Base-by-base conservation (phyloP, 2,329 filamentous ascomycete species). In the Diaporthe velutina region DNA sequence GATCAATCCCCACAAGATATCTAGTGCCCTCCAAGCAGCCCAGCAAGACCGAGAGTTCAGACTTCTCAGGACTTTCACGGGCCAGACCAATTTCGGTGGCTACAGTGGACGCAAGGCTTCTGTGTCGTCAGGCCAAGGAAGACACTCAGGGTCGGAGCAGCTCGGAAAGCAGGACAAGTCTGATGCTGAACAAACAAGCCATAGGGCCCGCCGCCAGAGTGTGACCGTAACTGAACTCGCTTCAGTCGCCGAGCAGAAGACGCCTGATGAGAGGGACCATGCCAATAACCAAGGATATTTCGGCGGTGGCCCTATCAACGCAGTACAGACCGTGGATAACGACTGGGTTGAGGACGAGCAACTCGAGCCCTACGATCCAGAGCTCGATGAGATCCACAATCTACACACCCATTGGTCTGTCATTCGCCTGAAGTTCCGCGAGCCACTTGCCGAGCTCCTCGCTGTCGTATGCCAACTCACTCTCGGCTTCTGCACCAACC, bases 391-490 rank as follows among this genome's bases (percentile, higher is more conserved):
- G 77, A 82, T 89, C 38, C 85, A 88, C 70, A 89, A 89, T 77
- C 83, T 84, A 71, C 83, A 85, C 73, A 85, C 86, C 33, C 78
- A 84, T 77, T 86, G 88, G 88, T 84, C 86, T 42, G 82, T 86
- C 25, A 83, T 90, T 33, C 85, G 89, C 30, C 86, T 87, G 0
- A 83, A 86, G 48, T 86, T 89, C 77, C 85, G 88, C 15, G 88
- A 90, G 78, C 86, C 87, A 38, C 82, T 90, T 2, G 88, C 88
- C 1, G 89, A 91, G 76, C 84, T 87, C 2, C 83, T 91, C 12
- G 88, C 85, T 4, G 87, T 88, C 40, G 80, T 77, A 68, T 50
- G 38, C 28, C 40, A 70, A 28, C 60, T 84, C 70, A 85, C 83
- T 9, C 83, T 90, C 30, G 89, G 88, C 8, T 86, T 90, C 75